Conservation (phyloP, 2,329 filamentous ascomycete genomes). For the Fusarium concolor region DNA sequence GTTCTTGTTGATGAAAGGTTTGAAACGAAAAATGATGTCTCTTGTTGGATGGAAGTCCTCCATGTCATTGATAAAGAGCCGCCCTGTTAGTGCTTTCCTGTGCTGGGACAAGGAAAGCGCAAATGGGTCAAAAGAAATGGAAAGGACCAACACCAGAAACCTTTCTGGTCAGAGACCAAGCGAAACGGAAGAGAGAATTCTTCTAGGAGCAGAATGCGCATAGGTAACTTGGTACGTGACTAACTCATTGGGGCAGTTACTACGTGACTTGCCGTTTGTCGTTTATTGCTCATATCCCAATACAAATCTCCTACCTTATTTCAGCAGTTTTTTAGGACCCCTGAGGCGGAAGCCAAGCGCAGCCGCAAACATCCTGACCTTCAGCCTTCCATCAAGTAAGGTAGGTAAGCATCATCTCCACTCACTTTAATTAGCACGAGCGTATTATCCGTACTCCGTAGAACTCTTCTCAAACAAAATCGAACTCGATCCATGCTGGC, state of each 20-base stretch:
- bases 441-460: background rate
- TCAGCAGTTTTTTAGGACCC: background rate
- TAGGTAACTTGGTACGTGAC: background rate
- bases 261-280: background rate
- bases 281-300: too few species aligned
- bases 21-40: slow-evolving; percentile 1
- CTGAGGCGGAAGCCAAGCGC: slow-evolving; percentile 26
- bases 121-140: slow-evolving; percentile 8
- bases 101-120: background rate
- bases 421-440: slow-evolving; percentile 27
- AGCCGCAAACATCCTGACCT: slow-evolving; percentile 17
- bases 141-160: slow-evolving; percentile 6
- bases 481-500: slow-evolving; percentile 8
- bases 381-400: background rate
- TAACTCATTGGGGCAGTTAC: background rate
- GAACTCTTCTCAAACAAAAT: slow-evolving; percentile 13
- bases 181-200: background rate
- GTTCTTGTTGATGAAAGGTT: background rate
- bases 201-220: background rate
- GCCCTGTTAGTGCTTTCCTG: background rate
- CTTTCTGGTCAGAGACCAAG: background rate
- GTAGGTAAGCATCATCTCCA: slow-evolving; percentile 4
- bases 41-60: background rate
- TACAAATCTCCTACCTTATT: too few species aligned
- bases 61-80: background rate